phyloP scores from a whole-genome alignment of 148 eudicot species.

The Diospyros kaki region DNA sequence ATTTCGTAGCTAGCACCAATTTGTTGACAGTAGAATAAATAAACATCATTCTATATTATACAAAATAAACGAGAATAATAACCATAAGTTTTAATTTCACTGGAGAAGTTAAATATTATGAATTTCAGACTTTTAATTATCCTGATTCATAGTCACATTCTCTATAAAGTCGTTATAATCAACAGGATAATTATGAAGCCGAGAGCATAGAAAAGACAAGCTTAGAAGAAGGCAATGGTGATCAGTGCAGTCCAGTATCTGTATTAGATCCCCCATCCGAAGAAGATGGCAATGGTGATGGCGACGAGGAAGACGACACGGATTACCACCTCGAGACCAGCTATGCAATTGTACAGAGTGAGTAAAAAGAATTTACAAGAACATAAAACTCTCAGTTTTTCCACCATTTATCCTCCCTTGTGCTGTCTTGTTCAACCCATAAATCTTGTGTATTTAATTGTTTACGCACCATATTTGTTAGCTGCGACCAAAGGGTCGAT shows the following conservation, averaged over 20 bases:
- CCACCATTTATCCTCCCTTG: background rate
- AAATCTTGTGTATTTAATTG: background rate
- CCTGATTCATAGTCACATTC: too few relatives aligned
- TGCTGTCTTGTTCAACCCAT: constrained; percentile 19
- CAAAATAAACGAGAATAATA: too few relatives aligned
- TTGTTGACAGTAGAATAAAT: too few relatives aligned
- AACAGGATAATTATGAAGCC: constrained; percentile 21
- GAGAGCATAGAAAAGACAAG: constrained; percentile 21
- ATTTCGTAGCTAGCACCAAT: background rate
- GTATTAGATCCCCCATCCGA: constrained; percentile 76
- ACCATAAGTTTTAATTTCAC: too few relatives aligned
- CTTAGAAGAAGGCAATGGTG: constrained; percentile 51
- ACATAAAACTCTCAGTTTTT: background rate
- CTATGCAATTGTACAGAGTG: constrained; percentile 76
- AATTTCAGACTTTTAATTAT: too few relatives aligned
- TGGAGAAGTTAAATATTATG: too few relatives aligned
- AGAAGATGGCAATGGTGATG: constrained; percentile 36
- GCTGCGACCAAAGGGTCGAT: constrained; percentile 1
- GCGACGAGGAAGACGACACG: constrained; percentile 24
- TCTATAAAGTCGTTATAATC: background rate
- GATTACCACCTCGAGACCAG: constrained; percentile 49
- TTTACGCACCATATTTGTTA: background rate
- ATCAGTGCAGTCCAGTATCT: constrained; percentile 87
- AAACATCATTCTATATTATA: too few relatives aligned
- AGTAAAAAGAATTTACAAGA: constrained; percentile 15